A percentile compares a stretch with the other conserved stretches of the same genome.
Evolutionary conservation across 2,329 filamentous ascomycete genomes (phyloP).

Genomic region (Cladosporium sp.): DNA sequence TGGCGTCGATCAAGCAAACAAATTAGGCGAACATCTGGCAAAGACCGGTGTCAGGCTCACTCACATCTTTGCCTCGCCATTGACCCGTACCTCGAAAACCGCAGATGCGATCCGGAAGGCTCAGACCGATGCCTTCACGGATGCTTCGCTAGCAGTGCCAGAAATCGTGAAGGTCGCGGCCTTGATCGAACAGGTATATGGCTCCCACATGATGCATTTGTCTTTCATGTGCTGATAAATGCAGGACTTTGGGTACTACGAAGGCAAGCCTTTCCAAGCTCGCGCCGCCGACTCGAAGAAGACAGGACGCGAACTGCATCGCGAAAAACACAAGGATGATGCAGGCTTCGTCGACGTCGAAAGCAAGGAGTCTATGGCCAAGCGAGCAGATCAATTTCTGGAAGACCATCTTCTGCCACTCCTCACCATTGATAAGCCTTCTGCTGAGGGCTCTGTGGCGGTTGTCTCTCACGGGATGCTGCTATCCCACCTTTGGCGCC

Average conservation of each 20-base stretch:
- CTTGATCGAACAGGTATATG: conserved; percentile 55
- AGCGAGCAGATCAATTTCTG: conserved; percentile 61
- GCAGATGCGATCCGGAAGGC: conserved; percentile 54
- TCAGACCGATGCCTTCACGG: neutral
- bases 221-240: neutral
- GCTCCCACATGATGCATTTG: neutral
- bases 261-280: conserved; percentile 55
- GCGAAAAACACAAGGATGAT: conserved; percentile 34
- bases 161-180: conserved; percentile 40
- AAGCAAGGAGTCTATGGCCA: conserved; percentile 59
- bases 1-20: conserved; percentile 70
- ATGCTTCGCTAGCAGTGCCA: conserved; percentile 14
- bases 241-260: conserved; percentile 61
- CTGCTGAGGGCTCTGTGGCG: conserved; percentile 45
- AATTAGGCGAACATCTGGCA: conserved; percentile 62
- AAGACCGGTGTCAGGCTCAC: conserved; percentile 58
- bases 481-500: conserved; percentile 61
- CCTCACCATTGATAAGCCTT: conserved; percentile 31
- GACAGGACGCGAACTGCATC: conserved; percentile 35
- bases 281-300: conserved; percentile 31
- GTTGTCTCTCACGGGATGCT: conserved; percentile 82
- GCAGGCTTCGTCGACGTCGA: conserved; percentile 55
- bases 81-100: conserved; percentile 67
- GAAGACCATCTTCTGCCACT: conserved; percentile 56
- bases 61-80: conserved; percentile 71